Conservation (phyloP, 495 filamentous ascomycete species). For the Articulospora tetracladia region DNA sequence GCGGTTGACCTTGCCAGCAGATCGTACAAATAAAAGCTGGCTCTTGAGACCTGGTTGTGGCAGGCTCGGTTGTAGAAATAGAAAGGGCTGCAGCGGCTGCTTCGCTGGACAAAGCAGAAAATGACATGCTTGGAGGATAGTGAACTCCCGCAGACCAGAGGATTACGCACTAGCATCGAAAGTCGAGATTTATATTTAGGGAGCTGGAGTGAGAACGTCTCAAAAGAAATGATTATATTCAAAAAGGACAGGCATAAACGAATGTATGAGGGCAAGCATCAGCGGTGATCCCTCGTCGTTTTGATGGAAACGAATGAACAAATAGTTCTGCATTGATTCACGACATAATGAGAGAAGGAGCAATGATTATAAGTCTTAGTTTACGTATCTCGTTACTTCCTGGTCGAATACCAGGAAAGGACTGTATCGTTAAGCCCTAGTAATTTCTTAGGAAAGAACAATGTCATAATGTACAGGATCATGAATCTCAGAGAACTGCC, state of each 20-base stretch:
- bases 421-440: not conserved
- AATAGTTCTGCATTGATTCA: not conserved
- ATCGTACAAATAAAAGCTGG: slow-evolving; percentile 44
- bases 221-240: no score
- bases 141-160: no score
- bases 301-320: not conserved
- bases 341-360: not conserved
- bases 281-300: not conserved
- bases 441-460: not conserved
- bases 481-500: not conserved
- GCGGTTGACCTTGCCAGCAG: slow-evolving; percentile 32
- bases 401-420: not conserved
- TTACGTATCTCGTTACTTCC: not conserved
- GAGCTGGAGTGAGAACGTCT: not conserved
- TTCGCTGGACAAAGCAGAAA: not conserved
- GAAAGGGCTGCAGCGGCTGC: not conserved
- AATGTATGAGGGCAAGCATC: not conserved
- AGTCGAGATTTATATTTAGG: no score
- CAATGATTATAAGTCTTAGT: not conserved
- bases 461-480: not conserved
- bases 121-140: no score
- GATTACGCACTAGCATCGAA: no score
- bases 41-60: not conserved
- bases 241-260: no score
- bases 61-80: not conserved